These are phyloP conservation scores for Cladorrhinum sp. DNA, from an alignment of 2,329 filamentous ascomycete species.

Conservation along the genomic window DNA sequence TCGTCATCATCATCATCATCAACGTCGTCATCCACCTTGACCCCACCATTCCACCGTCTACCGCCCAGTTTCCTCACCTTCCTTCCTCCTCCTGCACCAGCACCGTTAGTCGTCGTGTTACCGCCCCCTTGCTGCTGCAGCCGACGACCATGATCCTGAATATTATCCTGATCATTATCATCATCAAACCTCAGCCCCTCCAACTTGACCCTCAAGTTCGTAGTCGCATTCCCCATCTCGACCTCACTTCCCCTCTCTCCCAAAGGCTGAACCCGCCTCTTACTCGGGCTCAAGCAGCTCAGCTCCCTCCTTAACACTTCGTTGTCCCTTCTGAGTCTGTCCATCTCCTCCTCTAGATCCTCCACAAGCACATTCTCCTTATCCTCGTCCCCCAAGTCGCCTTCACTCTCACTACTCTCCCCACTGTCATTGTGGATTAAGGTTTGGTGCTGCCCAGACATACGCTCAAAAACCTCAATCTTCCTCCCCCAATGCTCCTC, in stretches of 20 bases:
- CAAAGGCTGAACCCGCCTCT: slow-evolving; percentile 47
- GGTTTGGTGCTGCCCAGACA: slow-evolving; percentile 42
- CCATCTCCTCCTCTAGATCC: slow-evolving; percentile 68
- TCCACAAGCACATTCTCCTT: slow-evolving; percentile 63
- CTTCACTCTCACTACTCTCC: not conserved
- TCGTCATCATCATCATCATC: slow-evolving; percentile 30
- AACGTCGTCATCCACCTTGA: slow-evolving; percentile 24
- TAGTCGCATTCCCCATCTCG: slow-evolving; percentile 9
- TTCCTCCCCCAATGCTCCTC: slow-evolving; percentile 89
- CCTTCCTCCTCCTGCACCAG: slow-evolving; percentile 40
- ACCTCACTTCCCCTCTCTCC: slow-evolving; percentile 41
- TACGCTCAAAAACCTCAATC: slow-evolving; percentile 56
- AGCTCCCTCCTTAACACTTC: slow-evolving; percentile 64
- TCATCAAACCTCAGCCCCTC: slow-evolving; percentile 3
- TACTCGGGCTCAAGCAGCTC: slow-evolving; percentile 59
- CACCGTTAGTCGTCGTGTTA: slow-evolving; percentile 2
- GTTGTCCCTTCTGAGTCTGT: slow-evolving; percentile 63
- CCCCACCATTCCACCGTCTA: slow-evolving; percentile 45
- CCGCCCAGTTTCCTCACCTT: slow-evolving; percentile 49
- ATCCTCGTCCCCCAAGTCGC: slow-evolving; percentile 42
- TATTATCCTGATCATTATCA: not conserved
- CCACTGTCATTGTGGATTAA: slow-evolving; percentile 36
- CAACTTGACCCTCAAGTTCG: not conserved
- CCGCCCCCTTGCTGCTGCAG: not conserved
- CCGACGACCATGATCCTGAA: not conserved